These are phyloP conservation scores for Venturia nashicola DNA, from an alignment of 2,329 filamentous ascomycete genomes.

Conservation along the genomic window DNA sequence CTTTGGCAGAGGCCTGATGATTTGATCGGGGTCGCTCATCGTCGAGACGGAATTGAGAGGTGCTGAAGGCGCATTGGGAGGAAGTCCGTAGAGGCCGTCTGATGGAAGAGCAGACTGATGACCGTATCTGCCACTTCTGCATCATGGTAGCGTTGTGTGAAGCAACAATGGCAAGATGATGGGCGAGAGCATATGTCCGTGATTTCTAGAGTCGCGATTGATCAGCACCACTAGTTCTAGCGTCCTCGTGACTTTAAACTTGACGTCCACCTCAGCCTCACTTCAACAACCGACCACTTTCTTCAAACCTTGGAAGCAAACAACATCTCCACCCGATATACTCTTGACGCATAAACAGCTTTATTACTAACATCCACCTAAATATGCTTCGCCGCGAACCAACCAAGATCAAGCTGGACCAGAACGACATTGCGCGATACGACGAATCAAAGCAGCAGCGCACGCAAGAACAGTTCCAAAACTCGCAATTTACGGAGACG, in stretches of 20 bases:
- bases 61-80: background rate
- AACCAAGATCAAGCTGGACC: background rate
- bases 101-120: background rate
- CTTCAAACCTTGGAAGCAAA: background rate
- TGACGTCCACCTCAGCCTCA: too few relatives aligned
- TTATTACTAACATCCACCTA: background rate
- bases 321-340: background rate
- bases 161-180: background rate
- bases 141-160: background rate
- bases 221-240: background rate
- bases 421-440: conserved; percentile 4
- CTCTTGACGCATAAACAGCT: background rate
- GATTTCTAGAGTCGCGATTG: background rate
- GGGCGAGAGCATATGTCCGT: background rate
- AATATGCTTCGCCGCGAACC: conserved; percentile 3
- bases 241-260: background rate
- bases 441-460: background rate
- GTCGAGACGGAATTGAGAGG: background rate
- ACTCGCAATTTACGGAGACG: background rate
- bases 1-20: conserved; percentile 5
- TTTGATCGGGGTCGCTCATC: background rate
- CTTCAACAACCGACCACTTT: too few relatives aligned
- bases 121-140: conserved; percentile 4
- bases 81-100: background rate
- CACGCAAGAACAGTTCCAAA: background rate